Percentiles rank a stretch among this genome's conserved stretches.
Evolutionary conservation across 2,329 filamentous ascomycete species (phyloP).

Genomic region (Clathrospora elynae): DNA sequence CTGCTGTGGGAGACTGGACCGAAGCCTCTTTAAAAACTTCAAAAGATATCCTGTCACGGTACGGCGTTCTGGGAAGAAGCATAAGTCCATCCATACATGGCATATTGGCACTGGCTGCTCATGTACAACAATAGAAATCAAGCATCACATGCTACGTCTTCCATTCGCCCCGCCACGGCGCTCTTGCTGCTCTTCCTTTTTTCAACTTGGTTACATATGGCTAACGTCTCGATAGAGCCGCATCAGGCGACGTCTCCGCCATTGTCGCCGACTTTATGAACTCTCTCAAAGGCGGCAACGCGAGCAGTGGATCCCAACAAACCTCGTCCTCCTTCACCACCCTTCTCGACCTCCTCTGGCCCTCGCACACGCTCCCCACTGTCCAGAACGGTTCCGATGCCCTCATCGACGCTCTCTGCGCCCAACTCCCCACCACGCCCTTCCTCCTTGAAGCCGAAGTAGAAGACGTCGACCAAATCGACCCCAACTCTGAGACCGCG

Average conservation of each 20-base stretch:
- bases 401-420: slow-evolving; percentile 74
- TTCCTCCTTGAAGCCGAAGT: slow-evolving; percentile 75
- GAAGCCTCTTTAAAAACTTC: slow-evolving; percentile 21
- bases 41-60: slow-evolving; percentile 26
- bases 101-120: slow-evolving; percentile 30
- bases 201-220: slow-evolving; percentile 9
- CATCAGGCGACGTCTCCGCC: slow-evolving; percentile 70
- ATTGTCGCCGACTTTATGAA: slow-evolving; percentile 88
- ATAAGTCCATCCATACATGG: slow-evolving; percentile 24
- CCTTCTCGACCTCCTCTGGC: slow-evolving; percentile 81
- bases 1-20: slow-evolving; percentile 27
- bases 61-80: slow-evolving; percentile 42
- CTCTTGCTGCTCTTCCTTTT: slow-evolving; percentile 18
- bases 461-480: slow-evolving; percentile 64
- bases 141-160: slow-evolving; percentile 35
- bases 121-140: slow-evolving; percentile 47
- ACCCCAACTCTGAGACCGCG: slow-evolving; percentile 71
- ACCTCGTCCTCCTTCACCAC: slow-evolving; percentile 75
- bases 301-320: slow-evolving; percentile 45
- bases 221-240: slow-evolving; percentile 47
- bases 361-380: slow-evolving; percentile 77
- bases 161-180: slow-evolving; percentile 40
- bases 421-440: slow-evolving; percentile 77
- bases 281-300: slow-evolving; percentile 68
- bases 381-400: slow-evolving; percentile 69